Evolutionary conservation across 805 yeast genomes (phyloP).

Genomic region (Maudiozyma bulderi): DNA sequence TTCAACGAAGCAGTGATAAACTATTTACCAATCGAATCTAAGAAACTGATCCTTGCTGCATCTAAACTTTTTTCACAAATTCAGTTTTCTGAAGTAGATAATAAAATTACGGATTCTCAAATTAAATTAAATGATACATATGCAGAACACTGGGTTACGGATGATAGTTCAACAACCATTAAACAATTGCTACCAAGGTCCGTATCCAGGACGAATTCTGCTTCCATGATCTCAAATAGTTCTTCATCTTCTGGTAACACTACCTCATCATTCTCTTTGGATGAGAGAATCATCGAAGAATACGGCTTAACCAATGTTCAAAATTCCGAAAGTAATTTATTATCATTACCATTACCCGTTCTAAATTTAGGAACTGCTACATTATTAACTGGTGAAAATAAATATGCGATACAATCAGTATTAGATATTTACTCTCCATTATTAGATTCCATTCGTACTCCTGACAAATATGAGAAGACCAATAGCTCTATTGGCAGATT

Average conservation of each 20-base stretch:
- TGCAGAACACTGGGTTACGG: slow-evolving; percentile 31
- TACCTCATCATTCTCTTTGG: slow-evolving; percentile 26
- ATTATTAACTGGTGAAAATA: slow-evolving; percentile 29
- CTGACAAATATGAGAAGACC: not conserved
- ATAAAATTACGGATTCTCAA: not conserved
- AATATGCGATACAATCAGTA: slow-evolving; percentile 4
- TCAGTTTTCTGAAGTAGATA: slow-evolving; percentile 25
- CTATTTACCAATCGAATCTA: slow-evolving; percentile 55
- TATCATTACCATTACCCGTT: slow-evolving; percentile 23
- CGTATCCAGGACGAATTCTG: slow-evolving; percentile 15
- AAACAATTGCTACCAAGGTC: slow-evolving; percentile 8
- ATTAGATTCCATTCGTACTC: not conserved
- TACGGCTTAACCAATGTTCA: slow-evolving; percentile 40
- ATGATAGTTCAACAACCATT: slow-evolving; percentile 28
- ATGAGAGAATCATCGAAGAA: slow-evolving; percentile 46
- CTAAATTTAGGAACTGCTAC: slow-evolving; percentile 30
- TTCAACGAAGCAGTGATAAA: slow-evolving; percentile 67
- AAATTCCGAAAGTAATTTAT: slow-evolving; percentile 33
- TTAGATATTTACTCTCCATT: not conserved
- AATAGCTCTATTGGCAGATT: not conserved
- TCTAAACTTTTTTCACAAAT: slow-evolving; percentile 36
- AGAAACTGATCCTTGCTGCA: slow-evolving; percentile 50
- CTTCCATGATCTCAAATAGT: slow-evolving; percentile 11
- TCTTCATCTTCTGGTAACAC: slow-evolving; percentile 15
- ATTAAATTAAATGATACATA: not conserved